phyloP scores from a whole-genome alignment of 805 yeast genomes.

The Kuraishia molischiana region DNA sequence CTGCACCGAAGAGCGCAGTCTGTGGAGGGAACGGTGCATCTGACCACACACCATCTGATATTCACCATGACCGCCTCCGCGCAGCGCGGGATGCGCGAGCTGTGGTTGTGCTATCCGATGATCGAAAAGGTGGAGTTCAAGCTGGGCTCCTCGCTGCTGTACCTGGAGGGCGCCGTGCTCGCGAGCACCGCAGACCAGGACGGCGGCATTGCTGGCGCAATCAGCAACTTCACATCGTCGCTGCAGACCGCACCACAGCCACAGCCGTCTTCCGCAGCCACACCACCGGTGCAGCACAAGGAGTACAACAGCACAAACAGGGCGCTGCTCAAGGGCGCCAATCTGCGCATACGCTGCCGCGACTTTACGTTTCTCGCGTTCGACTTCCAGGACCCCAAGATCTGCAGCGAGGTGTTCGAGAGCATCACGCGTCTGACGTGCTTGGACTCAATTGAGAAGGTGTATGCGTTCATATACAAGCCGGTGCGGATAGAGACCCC shows the following conservation, averaged over 20 bases:
- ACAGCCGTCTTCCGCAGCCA: slow-evolving; percentile 6
- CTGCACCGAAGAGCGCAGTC: slow-evolving; percentile 49
- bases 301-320: slow-evolving; percentile 8
- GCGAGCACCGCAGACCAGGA: slow-evolving; percentile 1
- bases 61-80: slow-evolving; percentile 29
- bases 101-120: slow-evolving; percentile 90
- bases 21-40: slow-evolving; percentile 50
- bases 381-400: slow-evolving; percentile 50
- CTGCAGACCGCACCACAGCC: slow-evolving; percentile 3
- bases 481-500: slow-evolving; percentile 64
- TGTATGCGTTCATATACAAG: slow-evolving; percentile 76
- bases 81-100: slow-evolving; percentile 37
- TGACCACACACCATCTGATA: slow-evolving; percentile 70
- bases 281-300: slow-evolving; percentile 3
- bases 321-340: slow-evolving; percentile 25
- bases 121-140: slow-evolving; percentile 52
- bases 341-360: slow-evolving; percentile 65
- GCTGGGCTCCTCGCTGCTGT: slow-evolving; percentile 38
- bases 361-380: slow-evolving; percentile 79
- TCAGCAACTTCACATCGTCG: slow-evolving; percentile 3
- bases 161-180: slow-evolving; percentile 7
- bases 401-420: slow-evolving; percentile 64
- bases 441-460: slow-evolving; percentile 36
- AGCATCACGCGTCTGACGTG: slow-evolving; percentile 60
- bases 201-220: neutral